These are phyloP conservation scores for Penicillium pancosmium DNA, from an alignment of 495 filamentous ascomycete genomes.

Conservation along the genomic window DNA sequence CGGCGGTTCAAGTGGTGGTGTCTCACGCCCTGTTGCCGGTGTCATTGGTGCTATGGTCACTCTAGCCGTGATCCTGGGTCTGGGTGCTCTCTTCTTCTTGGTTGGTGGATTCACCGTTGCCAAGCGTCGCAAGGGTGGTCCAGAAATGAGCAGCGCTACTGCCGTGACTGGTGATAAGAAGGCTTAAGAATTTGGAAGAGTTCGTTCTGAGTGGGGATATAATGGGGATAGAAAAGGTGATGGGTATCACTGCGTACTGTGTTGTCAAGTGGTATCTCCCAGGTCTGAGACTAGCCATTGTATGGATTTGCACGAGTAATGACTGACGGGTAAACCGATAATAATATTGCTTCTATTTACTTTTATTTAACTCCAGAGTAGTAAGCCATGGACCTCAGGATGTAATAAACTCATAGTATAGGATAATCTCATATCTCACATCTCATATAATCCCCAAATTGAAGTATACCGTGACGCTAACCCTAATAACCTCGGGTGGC, in stretches of 20 bases:
- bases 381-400: too few species aligned
- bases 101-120: conserved; percentile 33
- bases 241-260: conserved; percentile 1
- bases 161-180: conserved; percentile 22
- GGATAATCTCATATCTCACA: neutral
- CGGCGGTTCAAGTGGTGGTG: conserved; percentile 30
- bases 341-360: conserved; percentile 8
- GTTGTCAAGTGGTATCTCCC: conserved; percentile 4
- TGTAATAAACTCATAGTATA: neutral
- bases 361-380: neutral
- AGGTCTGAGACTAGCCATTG: conserved; percentile 17
- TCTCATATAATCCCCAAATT: neutral
- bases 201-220: neutral
- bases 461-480: neutral
- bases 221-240: neutral
- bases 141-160: conserved; percentile 14
- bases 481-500: conserved; percentile 2
- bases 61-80: conserved; percentile 54
- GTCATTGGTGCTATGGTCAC: conserved; percentile 68
- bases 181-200: conserved; percentile 4
- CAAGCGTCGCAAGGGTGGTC: conserved; percentile 23
- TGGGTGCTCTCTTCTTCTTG: conserved; percentile 50
- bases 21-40: conserved; percentile 52
- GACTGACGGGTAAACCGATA: conserved; percentile 16
- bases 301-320: conserved; percentile 5